A percentile compares a stretch with the other conserved stretches of the same genome.
Conservation (phyloP, 768 basidiomycete species). For the Suillus occidentalis region DNA sequence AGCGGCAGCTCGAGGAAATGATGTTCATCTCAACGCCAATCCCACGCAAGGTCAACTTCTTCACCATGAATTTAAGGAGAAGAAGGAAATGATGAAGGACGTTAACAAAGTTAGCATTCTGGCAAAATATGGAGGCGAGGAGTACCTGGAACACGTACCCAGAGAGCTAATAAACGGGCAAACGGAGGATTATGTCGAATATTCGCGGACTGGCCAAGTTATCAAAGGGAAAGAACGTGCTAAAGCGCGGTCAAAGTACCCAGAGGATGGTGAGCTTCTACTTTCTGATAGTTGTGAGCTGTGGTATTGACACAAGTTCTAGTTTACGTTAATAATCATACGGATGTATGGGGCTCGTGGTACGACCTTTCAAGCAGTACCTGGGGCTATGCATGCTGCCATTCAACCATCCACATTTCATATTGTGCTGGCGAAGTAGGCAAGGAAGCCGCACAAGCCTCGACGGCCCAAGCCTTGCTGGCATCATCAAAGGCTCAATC, state of each 20-base stretch:
- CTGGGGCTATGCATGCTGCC: constrained; percentile 98
- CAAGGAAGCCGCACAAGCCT: constrained; percentile 75
- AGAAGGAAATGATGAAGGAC: constrained; percentile 91
- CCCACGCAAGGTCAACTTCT: constrained; percentile 94
- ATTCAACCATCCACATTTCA: constrained; percentile 80
- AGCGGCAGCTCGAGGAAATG: constrained; percentile 88
- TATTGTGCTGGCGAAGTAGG: constrained; percentile 91
- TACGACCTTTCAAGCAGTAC: constrained; percentile 65
- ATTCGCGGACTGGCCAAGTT: constrained; percentile 87
- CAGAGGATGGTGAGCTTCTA: constrained; percentile 81
- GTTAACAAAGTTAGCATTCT: constrained; percentile 87
- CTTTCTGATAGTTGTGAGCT: constrained; percentile 1
- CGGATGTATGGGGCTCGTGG: constrained; percentile 97
- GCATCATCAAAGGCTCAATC: constrained; percentile 35
- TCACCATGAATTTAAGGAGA: constrained; percentile 87
- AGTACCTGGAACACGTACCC: constrained; percentile 88
- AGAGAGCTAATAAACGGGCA: constrained; percentile 93
- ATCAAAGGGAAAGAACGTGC: constrained; percentile 90
- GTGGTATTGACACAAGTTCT: constrained; percentile 11
- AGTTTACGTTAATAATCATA: constrained; percentile 95
- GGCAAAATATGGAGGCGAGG: constrained; percentile 90
- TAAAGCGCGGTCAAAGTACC: constrained; percentile 89
- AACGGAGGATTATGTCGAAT: constrained; percentile 97
- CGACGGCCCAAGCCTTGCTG: constrained; percentile 69
- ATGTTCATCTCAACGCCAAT: constrained; percentile 93